These are phyloP conservation scores for Xerocomellus chrysenteron DNA, from an alignment of 768 basidiomycete genomes.

Conservation along the genomic window DNA sequence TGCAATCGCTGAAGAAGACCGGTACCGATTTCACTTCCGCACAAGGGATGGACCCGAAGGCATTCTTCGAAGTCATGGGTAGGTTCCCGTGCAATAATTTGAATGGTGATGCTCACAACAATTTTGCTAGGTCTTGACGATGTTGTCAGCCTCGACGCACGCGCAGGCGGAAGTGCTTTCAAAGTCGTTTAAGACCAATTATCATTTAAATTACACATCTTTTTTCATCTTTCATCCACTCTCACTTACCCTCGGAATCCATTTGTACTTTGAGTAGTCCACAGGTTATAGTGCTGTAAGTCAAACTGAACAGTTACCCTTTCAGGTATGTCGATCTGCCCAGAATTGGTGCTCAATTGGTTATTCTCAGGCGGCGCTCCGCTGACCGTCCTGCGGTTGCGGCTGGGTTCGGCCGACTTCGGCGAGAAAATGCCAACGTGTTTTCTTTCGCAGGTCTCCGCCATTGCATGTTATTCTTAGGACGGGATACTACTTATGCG, in stretches of 20 bases:
- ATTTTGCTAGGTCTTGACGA: conserved; percentile 47
- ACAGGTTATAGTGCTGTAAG: background rate
- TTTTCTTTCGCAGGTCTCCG: background rate
- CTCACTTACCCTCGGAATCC: background rate
- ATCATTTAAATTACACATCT: background rate
- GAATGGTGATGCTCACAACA: background rate
- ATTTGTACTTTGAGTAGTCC: background rate
- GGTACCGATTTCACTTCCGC: conserved; percentile 67
- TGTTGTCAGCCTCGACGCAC: conserved; percentile 52
- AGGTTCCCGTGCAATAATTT: conserved; percentile 14
- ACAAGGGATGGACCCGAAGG: conserved; percentile 72
- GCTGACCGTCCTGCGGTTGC: too few relatives aligned
- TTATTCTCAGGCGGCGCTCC: too few relatives aligned
- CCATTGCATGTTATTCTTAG: background rate
- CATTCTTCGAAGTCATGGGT: conserved; percentile 80
- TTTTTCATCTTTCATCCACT: background rate
- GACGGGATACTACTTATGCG: background rate
- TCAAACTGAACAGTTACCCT: conserved; percentile 8
- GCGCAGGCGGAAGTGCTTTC: conserved; percentile 61
- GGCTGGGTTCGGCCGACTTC: background rate
- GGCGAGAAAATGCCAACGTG: background rate
- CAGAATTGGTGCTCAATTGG: background rate
- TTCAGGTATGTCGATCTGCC: conserved; percentile 6
- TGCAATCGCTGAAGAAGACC: conserved; percentile 72
- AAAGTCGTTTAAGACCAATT: conserved; percentile 40